These are phyloP conservation scores for Teratosphaeria nubilosa DNA, from an alignment of 2,329 filamentous ascomycete species.

Conservation along the genomic window DNA sequence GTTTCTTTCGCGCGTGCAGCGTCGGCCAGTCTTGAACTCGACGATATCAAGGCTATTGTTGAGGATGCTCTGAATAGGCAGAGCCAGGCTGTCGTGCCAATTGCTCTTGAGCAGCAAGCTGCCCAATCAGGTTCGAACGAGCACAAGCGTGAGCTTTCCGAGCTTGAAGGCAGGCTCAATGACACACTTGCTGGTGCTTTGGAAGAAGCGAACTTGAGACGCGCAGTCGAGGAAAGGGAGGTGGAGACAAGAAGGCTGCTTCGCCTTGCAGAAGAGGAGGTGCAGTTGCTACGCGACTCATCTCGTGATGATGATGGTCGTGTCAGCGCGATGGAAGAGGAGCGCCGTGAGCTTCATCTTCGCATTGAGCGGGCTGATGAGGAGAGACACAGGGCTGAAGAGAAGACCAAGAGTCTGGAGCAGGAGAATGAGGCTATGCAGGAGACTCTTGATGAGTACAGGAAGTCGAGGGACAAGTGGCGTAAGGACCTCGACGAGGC, in stretches of 20 bases:
- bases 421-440: slow-evolving; percentile 52
- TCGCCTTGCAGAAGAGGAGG: slow-evolving; percentile 41
- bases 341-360: slow-evolving; percentile 30
- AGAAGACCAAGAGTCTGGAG: slow-evolving; percentile 32
- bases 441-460: slow-evolving; percentile 54
- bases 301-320: slow-evolving; percentile 33
- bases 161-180: slow-evolving; percentile 23
- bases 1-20: slow-evolving; percentile 38
- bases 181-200: slow-evolving; percentile 27
- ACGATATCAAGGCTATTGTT: slow-evolving; percentile 30
- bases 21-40: slow-evolving; percentile 34
- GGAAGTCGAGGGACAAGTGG: slow-evolving; percentile 49
- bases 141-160: slow-evolving; percentile 19
- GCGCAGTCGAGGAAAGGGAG: slow-evolving; percentile 34
- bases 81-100: slow-evolving; percentile 17
- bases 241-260: slow-evolving; percentile 33
- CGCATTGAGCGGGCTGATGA: slow-evolving; percentile 29
- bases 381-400: slow-evolving; percentile 18
- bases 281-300: slow-evolving; percentile 34
- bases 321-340: slow-evolving; percentile 32
- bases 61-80: slow-evolving; percentile 25
- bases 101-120: slow-evolving; percentile 13
- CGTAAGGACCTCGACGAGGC: slow-evolving; percentile 48
- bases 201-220: slow-evolving; percentile 33
- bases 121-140: slow-evolving; percentile 8